Base-by-base conservation (phyloP, 768 basidiomycete species). In the Mycena metata region DNA sequence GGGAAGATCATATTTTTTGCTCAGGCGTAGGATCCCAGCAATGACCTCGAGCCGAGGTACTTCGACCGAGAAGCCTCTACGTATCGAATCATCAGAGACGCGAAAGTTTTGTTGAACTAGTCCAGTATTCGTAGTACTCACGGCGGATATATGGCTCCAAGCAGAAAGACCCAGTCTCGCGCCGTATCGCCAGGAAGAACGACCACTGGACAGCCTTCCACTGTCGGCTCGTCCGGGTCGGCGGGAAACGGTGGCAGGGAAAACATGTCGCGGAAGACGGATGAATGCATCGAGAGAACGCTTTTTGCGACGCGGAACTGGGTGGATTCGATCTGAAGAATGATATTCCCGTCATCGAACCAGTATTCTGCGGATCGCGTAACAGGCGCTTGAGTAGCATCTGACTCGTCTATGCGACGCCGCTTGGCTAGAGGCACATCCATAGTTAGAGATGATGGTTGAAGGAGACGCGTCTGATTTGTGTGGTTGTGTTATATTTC, bases 311-410 rank as follows among this genome's bases (percentile, higher is more conserved):
- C 69, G 23, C 77, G 76, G 72, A 83, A 84, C 10, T 76, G 74
- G 16, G 74, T 76, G 47, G 76, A 70, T 59, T 78, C 78, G 11
- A 78, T 80, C 61, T 80, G 75, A 13, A 84, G 75, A 24, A 83
- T 79, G 59, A 84, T 73, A 59, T 81, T 82, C 6, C 82, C 81
- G 78, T 71, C 91, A 16, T 78, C 76, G 57, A 77, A 82, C 79
- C 79, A 83, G 16, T 69, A 64, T 17, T 60, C 46, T 3, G 39
- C 17, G 17, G 60, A 63, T 42, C 59, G 61, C 4, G 45, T 26
- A 16, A 64, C 13, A 5, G 26, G 21, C 7, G 21, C 23, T 24
- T 26, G 55, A 1, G 24, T 15, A 11, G 47, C 13, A 24, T 47
- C 41, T 17, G 9, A n/a, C 13, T 49, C 56, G 46, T 57, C 56